phyloP scores from a whole-genome alignment of 257 asterid species.

The Solanum peruvianum region DNA sequence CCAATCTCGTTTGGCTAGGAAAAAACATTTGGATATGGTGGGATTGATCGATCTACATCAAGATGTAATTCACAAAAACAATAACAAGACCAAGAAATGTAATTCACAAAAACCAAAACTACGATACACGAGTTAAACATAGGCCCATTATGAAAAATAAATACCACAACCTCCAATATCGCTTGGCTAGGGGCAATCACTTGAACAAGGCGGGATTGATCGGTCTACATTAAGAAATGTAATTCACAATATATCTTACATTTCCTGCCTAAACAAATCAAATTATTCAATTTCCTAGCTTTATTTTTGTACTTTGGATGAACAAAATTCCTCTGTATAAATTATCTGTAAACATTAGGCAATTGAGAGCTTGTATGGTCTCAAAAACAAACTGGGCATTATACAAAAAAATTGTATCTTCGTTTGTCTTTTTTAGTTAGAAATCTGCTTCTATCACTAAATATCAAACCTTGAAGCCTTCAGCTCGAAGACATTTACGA shows the following conservation, averaged over 20 bases:
- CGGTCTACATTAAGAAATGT: background rate
- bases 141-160: background rate
- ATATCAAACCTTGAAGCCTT: constrained; percentile 73
- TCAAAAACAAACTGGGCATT: background rate
- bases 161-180: background rate
- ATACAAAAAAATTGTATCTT: background rate
- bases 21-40: too few relatives aligned
- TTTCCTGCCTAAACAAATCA: background rate
- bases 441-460: background rate
- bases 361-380: background rate
- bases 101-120: background rate
- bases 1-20: too few relatives aligned
- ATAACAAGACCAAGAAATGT: too few relatives aligned
- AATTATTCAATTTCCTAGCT: background rate
- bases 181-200: background rate
- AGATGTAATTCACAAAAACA: too few relatives aligned
- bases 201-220: background rate
- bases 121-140: background rate
- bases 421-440: background rate
- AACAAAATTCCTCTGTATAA: background rate
- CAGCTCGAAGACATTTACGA: constrained; percentile 67
- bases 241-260: background rate
- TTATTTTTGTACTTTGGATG: background rate
- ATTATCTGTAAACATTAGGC: background rate
- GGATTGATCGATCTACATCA: too few relatives aligned